phyloP scores from a whole-genome alignment of 2,329 filamentous ascomycete species.

The Magnaporthiopsis rhizophila region DNA sequence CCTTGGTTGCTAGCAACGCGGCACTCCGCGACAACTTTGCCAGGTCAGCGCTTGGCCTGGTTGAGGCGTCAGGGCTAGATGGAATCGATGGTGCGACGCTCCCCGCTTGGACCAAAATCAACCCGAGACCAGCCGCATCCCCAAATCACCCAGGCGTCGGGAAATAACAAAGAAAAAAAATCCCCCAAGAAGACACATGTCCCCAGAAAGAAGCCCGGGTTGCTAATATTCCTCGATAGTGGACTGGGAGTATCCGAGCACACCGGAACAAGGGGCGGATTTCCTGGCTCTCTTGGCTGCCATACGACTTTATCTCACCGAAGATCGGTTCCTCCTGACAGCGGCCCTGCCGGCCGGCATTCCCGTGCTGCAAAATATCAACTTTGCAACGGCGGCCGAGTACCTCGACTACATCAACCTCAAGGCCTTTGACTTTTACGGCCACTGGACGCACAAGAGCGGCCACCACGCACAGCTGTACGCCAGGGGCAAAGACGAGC shows the following conservation, averaged over 20 bases:
- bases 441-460: constrained; percentile 57
- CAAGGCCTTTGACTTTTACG: constrained; percentile 74
- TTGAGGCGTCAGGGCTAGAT: constrained; percentile 64
- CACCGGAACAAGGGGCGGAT: constrained; percentile 57
- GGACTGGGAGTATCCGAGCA: constrained; percentile 70
- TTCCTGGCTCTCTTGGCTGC: constrained; percentile 62
- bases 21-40: constrained; percentile 61
- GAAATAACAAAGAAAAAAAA: neutral
- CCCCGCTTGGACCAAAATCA: neutral
- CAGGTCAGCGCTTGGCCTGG: constrained; percentile 54
- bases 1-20: constrained; percentile 55
- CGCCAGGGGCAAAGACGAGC: constrained; percentile 48
- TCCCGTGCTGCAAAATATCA: constrained; percentile 60
- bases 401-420: constrained; percentile 71
- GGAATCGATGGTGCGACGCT: constrained; percentile 64
- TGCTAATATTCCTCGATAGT: constrained; percentile 39
- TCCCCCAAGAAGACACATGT: neutral
- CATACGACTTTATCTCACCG: constrained; percentile 59
- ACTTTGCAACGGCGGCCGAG: constrained; percentile 52
- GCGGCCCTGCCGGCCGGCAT: constrained; percentile 63
- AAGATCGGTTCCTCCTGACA: constrained; percentile 61
- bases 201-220: neutral
- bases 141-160: neutral
- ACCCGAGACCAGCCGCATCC: neutral
- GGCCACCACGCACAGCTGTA: constrained; percentile 75